Evolutionary conservation across 306 rosid species (phyloP), one percentile per base, ranked within the genome.

Genomic region (Gillenia trifoliata): DNA sequence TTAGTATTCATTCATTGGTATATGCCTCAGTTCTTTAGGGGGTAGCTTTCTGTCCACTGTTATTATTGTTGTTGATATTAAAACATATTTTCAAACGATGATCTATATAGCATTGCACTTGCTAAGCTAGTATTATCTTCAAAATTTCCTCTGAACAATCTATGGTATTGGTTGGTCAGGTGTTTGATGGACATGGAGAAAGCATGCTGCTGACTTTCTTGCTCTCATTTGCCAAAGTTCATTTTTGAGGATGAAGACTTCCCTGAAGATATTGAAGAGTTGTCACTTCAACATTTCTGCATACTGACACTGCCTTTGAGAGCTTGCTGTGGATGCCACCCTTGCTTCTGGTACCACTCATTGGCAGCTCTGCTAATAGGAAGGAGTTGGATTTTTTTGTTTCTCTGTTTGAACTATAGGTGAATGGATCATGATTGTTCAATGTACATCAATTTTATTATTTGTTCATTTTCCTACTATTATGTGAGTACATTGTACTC

Each of bases 141-240:
- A 28, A 17, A 8, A 20, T 64, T 59, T 43, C 63, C 22, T 38
- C 57, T 85, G 43, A 38, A 47, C 19, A 7, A 57, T 62, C 34
- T 15, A 71, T 77, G 16, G 61, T 52, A 59, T 61, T 74, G 81
- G 83, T 60, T 74, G 83, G 33, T 82, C 84, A 90, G 94, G 89
- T 90, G 29, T 92, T 92, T 80, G 96, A 92, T 86, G 98, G 98
- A 64, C 98, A 92, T 76, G 98, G 98, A 29, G 98, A 59, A 90
- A 87, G 88, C 93, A 92, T 82, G 98, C 98, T 29, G 96, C 98
- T 29, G 91, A 92, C 61, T 92, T 90, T 84, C 92, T 73, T 82
- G 91, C 77, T 66, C 25, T 57, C 85, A 90, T 84, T 71, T 90
- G 83, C 96, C 89, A 0, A 92, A 90, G 84, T 85, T 87, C 68